Percentiles rank a stretch among this genome's conserved stretches.
phyloP scores from a whole-genome alignment of 306 rosid species.

The Castanea crenata region DNA sequence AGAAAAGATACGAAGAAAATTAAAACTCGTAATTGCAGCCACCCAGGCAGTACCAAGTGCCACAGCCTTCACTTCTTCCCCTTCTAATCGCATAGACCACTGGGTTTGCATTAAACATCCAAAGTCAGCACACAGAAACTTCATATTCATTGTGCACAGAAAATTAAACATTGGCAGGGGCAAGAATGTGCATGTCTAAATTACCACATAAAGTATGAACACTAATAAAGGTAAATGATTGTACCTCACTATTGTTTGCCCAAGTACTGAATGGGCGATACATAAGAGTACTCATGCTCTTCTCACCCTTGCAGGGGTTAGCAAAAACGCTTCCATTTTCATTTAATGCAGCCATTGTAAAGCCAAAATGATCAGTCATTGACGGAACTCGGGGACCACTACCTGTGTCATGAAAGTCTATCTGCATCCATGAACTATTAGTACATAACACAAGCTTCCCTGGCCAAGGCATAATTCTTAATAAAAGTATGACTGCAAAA shows the following conservation, averaged over 20 bases:
- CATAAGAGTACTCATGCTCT: conserved; percentile 91
- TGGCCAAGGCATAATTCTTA: conserved; percentile 7
- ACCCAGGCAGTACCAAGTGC: conserved; percentile 88
- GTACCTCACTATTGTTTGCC: conserved; percentile 95
- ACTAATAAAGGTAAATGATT: conserved; percentile 18
- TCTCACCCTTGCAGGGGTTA: conserved; percentile 93
- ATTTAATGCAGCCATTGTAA: conserved; percentile 89
- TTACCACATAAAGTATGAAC: conserved; percentile 4
- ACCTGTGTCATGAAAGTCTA: conserved; percentile 94
- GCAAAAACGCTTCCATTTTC: conserved; percentile 83
- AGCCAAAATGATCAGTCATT: conserved; percentile 97
- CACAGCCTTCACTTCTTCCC: conserved; percentile 91
- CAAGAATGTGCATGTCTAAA: conserved; percentile 5
- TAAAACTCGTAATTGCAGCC: conserved; percentile 84
- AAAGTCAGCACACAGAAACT: conserved; percentile 27
- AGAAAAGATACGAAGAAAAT: conserved; percentile 87
- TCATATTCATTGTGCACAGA: conserved; percentile 7
- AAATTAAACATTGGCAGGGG: background rate
- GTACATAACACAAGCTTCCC: conserved; percentile 1
- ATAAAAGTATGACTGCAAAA: background rate
- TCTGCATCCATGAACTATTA: conserved; percentile 47
- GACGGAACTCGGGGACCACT: conserved; percentile 89
- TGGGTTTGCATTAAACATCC: conserved; percentile 30
- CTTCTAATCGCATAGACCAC: conserved; percentile 99
- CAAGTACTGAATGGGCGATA: conserved; percentile 93